Base-by-base conservation (phyloP, 345 rosid genomes). In the Gossypium raimondii region DNA sequence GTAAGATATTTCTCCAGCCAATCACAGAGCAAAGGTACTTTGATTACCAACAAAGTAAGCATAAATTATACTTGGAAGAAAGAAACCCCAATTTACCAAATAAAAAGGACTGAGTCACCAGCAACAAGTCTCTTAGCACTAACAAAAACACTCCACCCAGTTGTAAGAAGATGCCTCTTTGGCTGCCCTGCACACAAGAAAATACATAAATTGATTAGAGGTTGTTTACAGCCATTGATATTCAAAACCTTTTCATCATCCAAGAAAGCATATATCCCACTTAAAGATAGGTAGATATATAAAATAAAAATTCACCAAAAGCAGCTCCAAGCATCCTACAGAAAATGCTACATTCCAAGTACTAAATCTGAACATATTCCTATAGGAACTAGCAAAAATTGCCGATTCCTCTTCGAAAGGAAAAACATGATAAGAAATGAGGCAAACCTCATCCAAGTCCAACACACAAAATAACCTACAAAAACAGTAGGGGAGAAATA, bases 131-230 rank as follows among this genome's bases (percentile, higher is more conserved):
- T 88, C 87, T 92, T 94, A 82, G 91, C 93, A 82, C 90, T 88
- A 76, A 92, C 98, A 67, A 94, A 94, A 73, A 90, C 77, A 80
- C 97, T 94, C 98, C 98, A 94, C 67, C 98, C 98, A 5, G 97
- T 92, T 2, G 97, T 92, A 70, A 94, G 98, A 64, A 94, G 88
- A 87, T 94, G 98, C 80, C 98, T 83, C 83, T 96, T 92, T 70
- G 98, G 98, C 83, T 94, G 98, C 79, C 98, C 98, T 94, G 84
- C 71, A 79, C 41, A 79, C 38, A 50, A 70, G 67, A 77, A 65
- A 61, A 76, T 66, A 60, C 67, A 73, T 55, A 68, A 50, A 77
- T 22, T 34, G 70, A 18, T 59, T 24, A 25, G 25, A 73, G 16
- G 24, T 24, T 20, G 18, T 22, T 59, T 25, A n/a, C 75, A 73